Evolutionary conservation across 2,329 filamentous ascomycete species (phyloP), one percentile per base, ranked within the genome.

Genomic region (Talaromyces pinophilus): DNA sequence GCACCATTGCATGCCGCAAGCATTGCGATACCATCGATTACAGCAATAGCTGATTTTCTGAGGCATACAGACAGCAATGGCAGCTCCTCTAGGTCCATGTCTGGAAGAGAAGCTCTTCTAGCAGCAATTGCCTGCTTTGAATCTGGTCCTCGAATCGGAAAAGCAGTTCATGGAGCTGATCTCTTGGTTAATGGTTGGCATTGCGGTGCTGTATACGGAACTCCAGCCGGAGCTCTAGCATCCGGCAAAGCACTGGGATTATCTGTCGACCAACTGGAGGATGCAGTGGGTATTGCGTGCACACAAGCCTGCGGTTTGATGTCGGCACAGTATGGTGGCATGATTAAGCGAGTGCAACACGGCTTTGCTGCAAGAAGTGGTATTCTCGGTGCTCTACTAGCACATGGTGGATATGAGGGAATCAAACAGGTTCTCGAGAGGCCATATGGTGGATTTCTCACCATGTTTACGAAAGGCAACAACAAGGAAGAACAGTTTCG

Each of bases 291-390:
- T 8, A 81, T 78, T 8, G 79, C 79, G 1, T 80, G 76, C 63
- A 61, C 59, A 3, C 78, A 82, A 66, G 75, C 76, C 3, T 71
- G 78, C 50, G 78, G 78, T 1, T 69, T 80, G 5, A 82, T 82
- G 78, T 74, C 76, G 2, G 80, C 79, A 3, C 77, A 82, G 67
- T 82, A 77, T 64, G 81, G 78, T 54, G 76, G 76, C n/a, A 76
- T 78, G 66, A 75, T 78, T 0, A 83, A 83, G 70, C 76, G 80
- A 1, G 80, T 82, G 76, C 80, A 83, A 68, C 81, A 83, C 66
- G 81, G 76, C 5, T 83, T 83, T 67, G 80, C 80, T 0, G 76
- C 81, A 5, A 75, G 81, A 6, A 82, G 79, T 65, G 80, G 80
- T 0, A 73, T 83, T 0, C 74, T 82, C 17, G 78, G 71, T 0